These are phyloP conservation scores for Sphaerobolus stellatus DNA, from an alignment of 1,284 basidiomycete genomes.

Conservation along the genomic window DNA sequence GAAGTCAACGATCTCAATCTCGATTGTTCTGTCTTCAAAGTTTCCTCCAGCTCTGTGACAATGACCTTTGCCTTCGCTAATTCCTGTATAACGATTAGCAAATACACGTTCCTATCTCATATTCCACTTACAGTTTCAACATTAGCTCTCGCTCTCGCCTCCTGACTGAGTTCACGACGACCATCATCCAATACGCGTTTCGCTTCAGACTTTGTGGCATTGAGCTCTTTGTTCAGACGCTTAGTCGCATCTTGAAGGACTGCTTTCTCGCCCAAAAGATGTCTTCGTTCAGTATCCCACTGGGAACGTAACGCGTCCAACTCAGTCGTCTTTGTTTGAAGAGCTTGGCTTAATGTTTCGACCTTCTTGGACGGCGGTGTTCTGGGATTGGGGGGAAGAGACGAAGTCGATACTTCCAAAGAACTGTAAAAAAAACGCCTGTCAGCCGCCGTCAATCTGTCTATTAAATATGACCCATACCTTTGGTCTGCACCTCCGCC, in stretches of 20 bases:
- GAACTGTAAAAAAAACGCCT: slow-evolving; percentile 39
- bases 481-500: slow-evolving; percentile 53
- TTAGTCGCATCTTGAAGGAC: slow-evolving; percentile 66
- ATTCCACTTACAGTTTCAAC: slow-evolving; percentile 50
- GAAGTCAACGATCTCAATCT: slow-evolving; percentile 58
- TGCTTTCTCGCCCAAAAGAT: slow-evolving; percentile 66
- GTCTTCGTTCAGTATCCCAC: slow-evolving; percentile 65
- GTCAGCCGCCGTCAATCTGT: neutral
- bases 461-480: slow-evolving; percentile 35
- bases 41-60: slow-evolving; percentile 65
- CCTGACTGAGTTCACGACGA: slow-evolving; percentile 40
- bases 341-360: slow-evolving; percentile 56
- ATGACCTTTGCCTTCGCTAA: slow-evolving; percentile 62
- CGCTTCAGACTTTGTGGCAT: slow-evolving; percentile 54
- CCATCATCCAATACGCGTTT: slow-evolving; percentile 52
- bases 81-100: slow-evolving; percentile 45
- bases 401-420: slow-evolving; percentile 47
- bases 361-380: slow-evolving; percentile 64
- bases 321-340: slow-evolving; percentile 58
- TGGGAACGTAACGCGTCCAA: slow-evolving; percentile 60
- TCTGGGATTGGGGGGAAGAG: slow-evolving; percentile 53
- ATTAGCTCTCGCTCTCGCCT: slow-evolving; percentile 39
- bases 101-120: neutral
- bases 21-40: slow-evolving; percentile 64
- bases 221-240: slow-evolving; percentile 60